Conservation (phyloP, 805 yeast species). For the Sugiyamaella floridensis region DNA sequence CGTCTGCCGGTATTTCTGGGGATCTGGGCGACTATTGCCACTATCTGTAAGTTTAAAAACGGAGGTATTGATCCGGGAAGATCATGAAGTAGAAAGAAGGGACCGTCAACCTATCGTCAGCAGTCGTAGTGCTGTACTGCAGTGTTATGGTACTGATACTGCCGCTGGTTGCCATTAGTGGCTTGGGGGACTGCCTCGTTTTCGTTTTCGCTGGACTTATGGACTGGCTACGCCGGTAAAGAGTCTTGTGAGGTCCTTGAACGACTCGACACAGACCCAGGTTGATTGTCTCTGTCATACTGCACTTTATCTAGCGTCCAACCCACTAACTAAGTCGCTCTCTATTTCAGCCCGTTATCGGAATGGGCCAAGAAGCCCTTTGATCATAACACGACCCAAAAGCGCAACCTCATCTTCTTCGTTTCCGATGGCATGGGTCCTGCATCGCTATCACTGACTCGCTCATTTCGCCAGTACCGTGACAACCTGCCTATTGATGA, state of each 20-base stretch:
- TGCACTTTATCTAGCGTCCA: neutral
- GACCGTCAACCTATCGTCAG: too few relatives aligned
- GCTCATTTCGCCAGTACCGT: conserved; percentile 62
- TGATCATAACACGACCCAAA: conserved; percentile 22
- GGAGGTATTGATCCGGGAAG: neutral
- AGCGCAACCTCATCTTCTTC: conserved; percentile 76
- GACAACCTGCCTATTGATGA: conserved; percentile 50
- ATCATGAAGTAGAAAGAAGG: neutral
- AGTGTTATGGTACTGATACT: too few relatives aligned
- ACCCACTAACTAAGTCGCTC: conserved; percentile 2
- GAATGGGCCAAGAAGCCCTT: conserved; percentile 1
- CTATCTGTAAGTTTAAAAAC: conserved; percentile 1
- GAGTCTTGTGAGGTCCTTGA: too few relatives aligned
- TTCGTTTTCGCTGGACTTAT: too few relatives aligned
- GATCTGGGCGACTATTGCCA: conserved; percentile 8
- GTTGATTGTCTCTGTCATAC: neutral
- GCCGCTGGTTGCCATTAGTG: too few relatives aligned
- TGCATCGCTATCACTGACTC: conserved; percentile 70
- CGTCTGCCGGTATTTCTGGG: neutral
- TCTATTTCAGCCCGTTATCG: conserved; percentile 4
- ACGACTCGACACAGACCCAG: neutral
- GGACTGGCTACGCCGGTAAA: too few relatives aligned
- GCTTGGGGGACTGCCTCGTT: too few relatives aligned
- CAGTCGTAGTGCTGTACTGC: too few relatives aligned
- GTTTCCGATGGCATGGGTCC: conserved; percentile 98